Base-by-base conservation (phyloP, 2,329 filamentous ascomycete species). In the Lasiodiplodia theobromae region DNA sequence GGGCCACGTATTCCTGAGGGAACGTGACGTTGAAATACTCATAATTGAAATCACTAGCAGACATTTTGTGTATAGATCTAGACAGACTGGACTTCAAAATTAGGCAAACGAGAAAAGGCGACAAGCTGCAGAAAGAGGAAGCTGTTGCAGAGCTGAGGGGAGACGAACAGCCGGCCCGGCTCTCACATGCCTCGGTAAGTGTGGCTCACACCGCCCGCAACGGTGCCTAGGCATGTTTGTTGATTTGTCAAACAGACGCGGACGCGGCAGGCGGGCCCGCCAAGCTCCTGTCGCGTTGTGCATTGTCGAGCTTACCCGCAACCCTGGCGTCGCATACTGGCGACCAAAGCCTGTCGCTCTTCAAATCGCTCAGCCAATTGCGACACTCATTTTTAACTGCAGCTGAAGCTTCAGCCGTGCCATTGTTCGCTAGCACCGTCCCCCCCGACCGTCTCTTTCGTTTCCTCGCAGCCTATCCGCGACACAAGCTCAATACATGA, bases 21-120 rank as follows among this genome's bases (percentile, higher is more conserved):
- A 89, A 89, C n/a, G 87, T 88, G 73, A 96, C 85, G 72, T 89
- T 88, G 86, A 93, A 94, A 84, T 92, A 85, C 73, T 90, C 83
- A 81, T 88, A 90, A 11, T 78, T 75, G 72, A 81, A 83, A 28
- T 74, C 70, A 40, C 76, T 72, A 44, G 76, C 28, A 14, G 56
- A 63, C 53, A 38, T 52, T 2, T 52, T 67, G 40, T 10, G 44
- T 4, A 4, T 31, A 34, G 21, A 25, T 23, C 14, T 23, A 37
- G 51, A 56, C 14, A 54, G 31, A 49, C 14, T 49, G n/a, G 16
- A 34, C 7, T 14, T 23, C n/a, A 18, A 23, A 21, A 57, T 28
- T n/a, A 18, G 14, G 6, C 21, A 21, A 2, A 37, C 31, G 18
- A n/a, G n/a, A 16, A 11, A 34, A 18, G 2, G 14, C 23, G 21